Conservation (phyloP, 129 eudicot species). For the Chrysanthemum makinoi region DNA sequence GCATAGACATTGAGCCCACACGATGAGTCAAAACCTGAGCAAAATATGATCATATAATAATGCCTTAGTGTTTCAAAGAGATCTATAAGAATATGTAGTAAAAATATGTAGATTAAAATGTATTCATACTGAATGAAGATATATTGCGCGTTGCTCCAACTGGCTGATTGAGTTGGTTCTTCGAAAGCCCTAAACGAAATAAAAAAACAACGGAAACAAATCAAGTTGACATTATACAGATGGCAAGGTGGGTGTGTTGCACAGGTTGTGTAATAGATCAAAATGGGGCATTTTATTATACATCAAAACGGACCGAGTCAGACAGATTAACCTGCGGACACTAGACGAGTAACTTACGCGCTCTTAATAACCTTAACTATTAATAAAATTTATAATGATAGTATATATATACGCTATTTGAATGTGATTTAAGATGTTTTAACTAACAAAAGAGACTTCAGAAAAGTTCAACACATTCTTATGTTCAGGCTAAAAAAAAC, state of each 20-base stretch:
- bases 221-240: constrained; percentile 5
- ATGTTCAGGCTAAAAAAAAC: too few relatives aligned
- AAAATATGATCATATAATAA: constrained; percentile 7
- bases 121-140: constrained; percentile 76
- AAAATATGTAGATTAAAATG: not conserved
- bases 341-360: too few relatives aligned
- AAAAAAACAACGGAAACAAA: not conserved
- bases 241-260: too few relatives aligned
- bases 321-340: too few relatives aligned
- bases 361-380: too few relatives aligned
- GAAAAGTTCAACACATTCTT: too few relatives aligned
- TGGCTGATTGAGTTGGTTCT: constrained; percentile 47
- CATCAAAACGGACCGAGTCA: too few relatives aligned
- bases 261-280: not conserved
- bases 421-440: not conserved
- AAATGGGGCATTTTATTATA: too few relatives aligned
- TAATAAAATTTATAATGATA: too few relatives aligned
- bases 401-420: not conserved
- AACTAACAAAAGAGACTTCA: not conserved
- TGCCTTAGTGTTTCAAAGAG: not conserved
- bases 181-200: constrained; percentile 66
- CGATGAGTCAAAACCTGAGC: constrained; percentile 87
- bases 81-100: not conserved
- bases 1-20: constrained; percentile 73
- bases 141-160: constrained; percentile 65